These are phyloP conservation scores for Amesomyces nigricolor DNA, from an alignment of 2,329 filamentous ascomycete species.

Conservation along the genomic window DNA sequence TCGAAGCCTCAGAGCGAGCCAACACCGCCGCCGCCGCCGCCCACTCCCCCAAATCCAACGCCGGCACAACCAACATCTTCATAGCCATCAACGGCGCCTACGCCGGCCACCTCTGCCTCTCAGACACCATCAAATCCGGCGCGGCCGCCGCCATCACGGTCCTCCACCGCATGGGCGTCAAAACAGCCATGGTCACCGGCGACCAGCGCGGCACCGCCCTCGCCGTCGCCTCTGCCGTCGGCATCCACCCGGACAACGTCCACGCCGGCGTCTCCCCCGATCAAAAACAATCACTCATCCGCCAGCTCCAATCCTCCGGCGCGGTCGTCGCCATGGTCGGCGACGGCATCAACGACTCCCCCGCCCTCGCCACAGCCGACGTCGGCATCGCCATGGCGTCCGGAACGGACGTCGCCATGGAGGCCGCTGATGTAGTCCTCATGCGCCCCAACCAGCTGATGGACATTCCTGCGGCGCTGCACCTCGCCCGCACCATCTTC, in stretches of 20 bases:
- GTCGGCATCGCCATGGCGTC: conserved; percentile 89
- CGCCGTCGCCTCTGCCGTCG: conserved; percentile 75
- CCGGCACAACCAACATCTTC: conserved; percentile 86
- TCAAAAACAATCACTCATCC: conserved; percentile 83
- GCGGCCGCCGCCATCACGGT: conserved; percentile 76
- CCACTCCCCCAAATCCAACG: conserved; percentile 35
- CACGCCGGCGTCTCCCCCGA: conserved; percentile 84
- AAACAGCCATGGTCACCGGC: conserved; percentile 87
- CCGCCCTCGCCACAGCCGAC: conserved; percentile 85
- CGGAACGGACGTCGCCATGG: conserved; percentile 95
- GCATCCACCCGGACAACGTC: conserved; percentile 70
- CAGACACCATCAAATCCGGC: conserved; percentile 86
- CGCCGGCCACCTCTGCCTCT: conserved; percentile 74
- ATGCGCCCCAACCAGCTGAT: conserved; percentile 91
- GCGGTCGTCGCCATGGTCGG: conserved; percentile 86
- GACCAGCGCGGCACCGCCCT: conserved; percentile 81
- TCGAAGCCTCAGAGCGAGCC: conserved; percentile 57
- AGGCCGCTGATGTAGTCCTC: conserved; percentile 90
- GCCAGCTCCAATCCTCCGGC: conserved; percentile 65
- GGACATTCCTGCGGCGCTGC: conserved; percentile 81
- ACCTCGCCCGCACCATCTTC: conserved; percentile 82
- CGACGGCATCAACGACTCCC: conserved; percentile 97
- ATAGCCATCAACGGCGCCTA: conserved; percentile 79
- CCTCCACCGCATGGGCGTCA: conserved; percentile 77
- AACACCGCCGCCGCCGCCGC: conserved; percentile 37